Conservation (phyloP, 345 rosid species). For the Heritiera fomes region DNA sequence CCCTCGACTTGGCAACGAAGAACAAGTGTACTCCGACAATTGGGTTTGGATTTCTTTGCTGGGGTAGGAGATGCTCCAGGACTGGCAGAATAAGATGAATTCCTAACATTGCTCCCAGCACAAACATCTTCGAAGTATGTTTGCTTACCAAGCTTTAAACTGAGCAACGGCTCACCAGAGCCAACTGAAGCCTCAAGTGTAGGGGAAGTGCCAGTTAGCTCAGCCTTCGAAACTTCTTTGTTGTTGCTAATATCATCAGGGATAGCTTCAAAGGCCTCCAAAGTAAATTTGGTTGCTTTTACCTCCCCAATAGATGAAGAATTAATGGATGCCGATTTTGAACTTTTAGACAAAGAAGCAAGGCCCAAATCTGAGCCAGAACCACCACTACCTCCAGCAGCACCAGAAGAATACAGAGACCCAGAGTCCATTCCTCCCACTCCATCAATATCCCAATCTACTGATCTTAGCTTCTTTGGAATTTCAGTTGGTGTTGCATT, state of each 20-base stretch:
- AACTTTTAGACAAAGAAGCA: slow-evolving; percentile 66
- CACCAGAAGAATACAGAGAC: slow-evolving; percentile 57
- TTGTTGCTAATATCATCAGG: slow-evolving; percentile 40
- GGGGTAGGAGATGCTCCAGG: slow-evolving; percentile 46
- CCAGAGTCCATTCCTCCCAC: slow-evolving; percentile 61
- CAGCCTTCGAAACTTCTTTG: slow-evolving; percentile 38
- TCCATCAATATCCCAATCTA: slow-evolving; percentile 68
- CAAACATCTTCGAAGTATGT: slow-evolving; percentile 66
- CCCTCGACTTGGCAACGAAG: slow-evolving; percentile 80
- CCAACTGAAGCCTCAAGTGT: slow-evolving; percentile 61
- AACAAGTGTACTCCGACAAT: slow-evolving; percentile 42
- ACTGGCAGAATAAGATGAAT: slow-evolving; percentile 38
- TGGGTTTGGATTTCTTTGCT: slow-evolving; percentile 65
- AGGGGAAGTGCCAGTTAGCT: slow-evolving; percentile 37
- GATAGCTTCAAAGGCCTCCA: slow-evolving; percentile 46
- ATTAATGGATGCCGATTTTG: slow-evolving; percentile 65
- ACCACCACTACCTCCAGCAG: slow-evolving; percentile 50
- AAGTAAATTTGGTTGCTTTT: slow-evolving; percentile 42
- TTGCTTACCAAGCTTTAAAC: slow-evolving; percentile 80
- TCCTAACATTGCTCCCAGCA: slow-evolving; percentile 49
- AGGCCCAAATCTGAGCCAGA: slow-evolving; percentile 68
- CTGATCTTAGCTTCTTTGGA: slow-evolving; percentile 46
- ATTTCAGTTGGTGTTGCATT: slow-evolving; percentile 52
- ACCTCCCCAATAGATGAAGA: slow-evolving; percentile 61
- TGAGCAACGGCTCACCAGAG: slow-evolving; percentile 70